Base-by-base conservation (phyloP, 805 yeast genomes). In the Hanseniaspora meyeri region DNA sequence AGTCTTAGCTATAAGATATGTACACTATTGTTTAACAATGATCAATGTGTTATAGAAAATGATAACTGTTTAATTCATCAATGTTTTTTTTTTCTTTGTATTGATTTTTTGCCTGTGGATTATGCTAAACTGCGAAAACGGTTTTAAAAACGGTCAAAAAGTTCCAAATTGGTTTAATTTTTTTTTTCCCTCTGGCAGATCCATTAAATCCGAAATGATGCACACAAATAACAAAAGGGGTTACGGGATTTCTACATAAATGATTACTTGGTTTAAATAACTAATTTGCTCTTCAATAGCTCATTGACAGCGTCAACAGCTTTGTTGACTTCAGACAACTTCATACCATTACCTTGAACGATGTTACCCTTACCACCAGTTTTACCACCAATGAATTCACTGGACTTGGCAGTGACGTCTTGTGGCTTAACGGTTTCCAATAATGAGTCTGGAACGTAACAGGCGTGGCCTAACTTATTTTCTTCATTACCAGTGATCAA, bases 311-410 rank as follows among this genome's bases (percentile, higher is more conserved):
- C 87, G 37, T 76, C 78, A 61, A 93, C 75, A 31, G 98, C 99
- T 43, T 76, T 77, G 43, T 75, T 76, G 54, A 88, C 76, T 60
- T 85, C 87, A 37, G 72, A 76, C 39, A 82, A 77, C 60, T 87
- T 85, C 63, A 83, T 87, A 64, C 98, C 98, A 82, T 88, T 85
- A 72, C 99, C 99, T 74, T 93, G 98, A 63, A 88, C 87, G 56
- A 90, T 82, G 62, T 88, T 87, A 61, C 96, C 97, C 73, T 88
- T 93, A 70, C 99, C 99, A 73, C 99, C 99, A 58, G 96, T 95
- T 70, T 85, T 88, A 71, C 99, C 99, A 62, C 98, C 99, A 63
- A 93, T 81, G 64, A 76, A 74, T 39, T 74, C 71, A 47, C 90
- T 74, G 36, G 95, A 95, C 62, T 89, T 77, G 32, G 80, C 89